Base-by-base conservation (phyloP, 371 early-diverging fungal species). In the Apophysomyces variabilis region DNA sequence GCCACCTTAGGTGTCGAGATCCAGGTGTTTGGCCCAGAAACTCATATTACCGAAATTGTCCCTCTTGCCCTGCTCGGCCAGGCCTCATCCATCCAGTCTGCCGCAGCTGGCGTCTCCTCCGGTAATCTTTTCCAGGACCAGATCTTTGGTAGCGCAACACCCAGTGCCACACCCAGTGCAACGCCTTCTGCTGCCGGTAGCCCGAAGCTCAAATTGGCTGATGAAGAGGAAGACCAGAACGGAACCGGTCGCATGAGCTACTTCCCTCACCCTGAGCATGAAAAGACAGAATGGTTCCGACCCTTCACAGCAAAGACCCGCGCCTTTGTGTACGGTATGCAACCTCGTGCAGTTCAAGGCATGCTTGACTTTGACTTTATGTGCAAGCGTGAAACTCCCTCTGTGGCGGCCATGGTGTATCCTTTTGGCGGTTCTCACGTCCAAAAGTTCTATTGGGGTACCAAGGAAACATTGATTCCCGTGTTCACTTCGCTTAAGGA, bases 371-470 rank as follows among this genome's bases (percentile, higher is more conserved):
- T 97, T 87, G 99, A 98, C 79, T 96, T 90, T 61, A 98, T 98
- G 88, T 98, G 99, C 89, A 91, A 95, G 85, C 93, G 99, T 66
- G 70, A 79, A n/a, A 75, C 87, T 50, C 98, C 99, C n/a, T 95
- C 95, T n/a, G 99, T 98, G 35, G 97, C 97, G 14, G 95, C 95
- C 70, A 97, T 98, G 96, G 93, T 98, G 72, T 98, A 98, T 82
- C 97, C 99, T 65, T 98, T 98, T 80, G 97, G 99, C 66, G 98
- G 98, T 36, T 92, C 93, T 73, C 96, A 97, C 77, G 94, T 97
- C 59, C 96, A 97, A 77, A 98, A 97, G 84, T 97, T 97, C 85
- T 98, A 98, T 88, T 98, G 99, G 99, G 99, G 99, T 61, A 96
- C 96, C 57, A 92, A 95, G 85, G 99, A 98, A 82, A 97, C 95